phyloP scores from a whole-genome alignment of 257 asterid species.

The Lavandula angustifolia region DNA sequence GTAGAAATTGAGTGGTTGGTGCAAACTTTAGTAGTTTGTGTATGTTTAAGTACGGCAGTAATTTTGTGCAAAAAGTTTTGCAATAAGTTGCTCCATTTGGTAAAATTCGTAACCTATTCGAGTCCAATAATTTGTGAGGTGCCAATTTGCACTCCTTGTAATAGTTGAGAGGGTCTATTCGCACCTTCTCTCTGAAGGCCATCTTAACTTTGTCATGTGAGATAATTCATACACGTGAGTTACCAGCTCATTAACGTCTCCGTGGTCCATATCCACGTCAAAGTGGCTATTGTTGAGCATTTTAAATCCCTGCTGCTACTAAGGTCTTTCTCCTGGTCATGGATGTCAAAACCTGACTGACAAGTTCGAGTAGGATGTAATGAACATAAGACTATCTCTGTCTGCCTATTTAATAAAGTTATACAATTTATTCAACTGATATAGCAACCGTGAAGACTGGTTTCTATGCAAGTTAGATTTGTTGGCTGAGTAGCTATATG shows the following conservation, averaged over 20 bases:
- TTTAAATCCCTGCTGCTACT: not conserved
- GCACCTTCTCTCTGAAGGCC: no score
- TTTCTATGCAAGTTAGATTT: constrained; percentile 8
- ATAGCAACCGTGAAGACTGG: not conserved
- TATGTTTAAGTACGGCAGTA: no score
- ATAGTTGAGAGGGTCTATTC: no score
- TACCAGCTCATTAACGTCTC: not conserved
- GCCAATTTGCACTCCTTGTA: no score
- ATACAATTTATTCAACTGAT: not conserved
- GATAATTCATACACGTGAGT: not conserved
- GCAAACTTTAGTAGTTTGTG: no score
- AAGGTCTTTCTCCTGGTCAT: no score
- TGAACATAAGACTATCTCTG: not conserved
- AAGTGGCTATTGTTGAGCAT: constrained; percentile 6
- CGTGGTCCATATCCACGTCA: constrained; percentile 4
- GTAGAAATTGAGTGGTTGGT: no score
- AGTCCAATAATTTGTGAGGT: no score
- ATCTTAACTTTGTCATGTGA: no score
- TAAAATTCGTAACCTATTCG: no score
- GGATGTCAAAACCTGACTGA: not conserved
- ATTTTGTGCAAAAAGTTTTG: no score
- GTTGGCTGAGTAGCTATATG: not conserved
- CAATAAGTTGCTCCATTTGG: no score
- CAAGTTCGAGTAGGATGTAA: constrained; percentile 2
- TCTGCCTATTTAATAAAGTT: constrained; percentile 7